Base-by-base conservation (phyloP, 1,284 basidiomycete species). In the Ganoderma lucidum region DNA sequence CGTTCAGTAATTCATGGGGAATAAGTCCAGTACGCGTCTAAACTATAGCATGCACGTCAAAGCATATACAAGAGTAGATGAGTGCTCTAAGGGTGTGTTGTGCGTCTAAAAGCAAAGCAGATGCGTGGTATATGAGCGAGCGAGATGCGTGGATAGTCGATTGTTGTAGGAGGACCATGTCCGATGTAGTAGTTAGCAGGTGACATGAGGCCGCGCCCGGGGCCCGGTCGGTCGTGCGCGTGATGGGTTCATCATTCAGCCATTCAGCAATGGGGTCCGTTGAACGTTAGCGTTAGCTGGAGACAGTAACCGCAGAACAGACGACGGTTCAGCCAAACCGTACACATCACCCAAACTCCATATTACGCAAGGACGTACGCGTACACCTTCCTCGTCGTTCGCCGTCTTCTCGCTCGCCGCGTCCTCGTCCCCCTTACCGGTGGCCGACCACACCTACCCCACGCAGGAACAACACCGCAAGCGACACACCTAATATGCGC, bases 371-470 rank as follows among this genome's bases (percentile, higher is more conserved):
- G 14, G 5, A 61, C 59, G 5, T 30, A 61, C 59, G n/a, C n/a
- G 23, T 23, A 23, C 23, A n/a, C 6, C 39, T 28, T 42, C 59
- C 14, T 41, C 37, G 10, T 41, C 41, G 14, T 23, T n/a, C 28
- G 23, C 59, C 23, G 59, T 62, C 61, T 28, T 63, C 17, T 63
- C 55, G 35, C 62, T 70, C 66, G 30, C 58, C 15, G 41, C 63
- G 23, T 70, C 69, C 19, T 58, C 44, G 23, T 70, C 69, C 19
- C n/a, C 64, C 44, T 72, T 68, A n/a, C 35, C 66, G 23, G 64
- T 85, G 80, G 5, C 90, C 91, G 15, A 91, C 85, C 19, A 89
- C 79, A 2, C 91, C 90, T 4, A 90, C 88, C 0, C 85, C 83
- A 41, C 87, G 82, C 65, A 93, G 82, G 77, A 88, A 90, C 8